phyloP scores from a whole-genome alignment of 495 filamentous ascomycete species.

The Halenospora varia region DNA sequence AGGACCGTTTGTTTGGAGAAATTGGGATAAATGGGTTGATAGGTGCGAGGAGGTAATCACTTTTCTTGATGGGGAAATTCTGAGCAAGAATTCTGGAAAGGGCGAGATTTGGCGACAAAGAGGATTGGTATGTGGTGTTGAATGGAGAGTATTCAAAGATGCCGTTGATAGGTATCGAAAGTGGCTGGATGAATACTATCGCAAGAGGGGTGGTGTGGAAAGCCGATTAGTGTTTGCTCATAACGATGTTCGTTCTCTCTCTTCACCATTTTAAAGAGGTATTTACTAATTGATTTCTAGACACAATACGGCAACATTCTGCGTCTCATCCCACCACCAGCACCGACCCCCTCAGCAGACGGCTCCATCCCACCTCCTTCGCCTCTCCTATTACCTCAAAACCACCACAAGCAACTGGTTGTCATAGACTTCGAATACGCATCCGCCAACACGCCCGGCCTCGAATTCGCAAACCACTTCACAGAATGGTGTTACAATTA shows the following conservation, averaged over 20 bases:
- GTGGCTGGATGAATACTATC: slow-evolving; percentile 70
- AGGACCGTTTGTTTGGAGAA: slow-evolving; percentile 80
- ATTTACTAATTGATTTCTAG: slow-evolving; percentile 40
- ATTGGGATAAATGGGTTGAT: slow-evolving; percentile 94
- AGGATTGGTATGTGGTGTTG: slow-evolving; percentile 78
- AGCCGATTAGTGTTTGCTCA: slow-evolving; percentile 87
- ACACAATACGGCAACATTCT: slow-evolving; percentile 99
- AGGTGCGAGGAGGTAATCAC: slow-evolving; percentile 72
- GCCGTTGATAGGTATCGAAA: slow-evolving; percentile 73
- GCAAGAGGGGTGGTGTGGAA: slow-evolving; percentile 59
- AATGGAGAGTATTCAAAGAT: slow-evolving; percentile 74
- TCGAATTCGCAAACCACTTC: slow-evolving; percentile 98
- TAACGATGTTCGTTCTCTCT: slow-evolving; percentile 72
- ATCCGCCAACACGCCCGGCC: slow-evolving; percentile 78
- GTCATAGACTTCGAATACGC: slow-evolving; percentile 99
- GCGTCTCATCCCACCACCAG: slow-evolving; percentile 63
- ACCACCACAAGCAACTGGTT: slow-evolving; percentile 78
- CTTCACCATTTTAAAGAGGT: neutral
- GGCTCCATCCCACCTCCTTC: slow-evolving; percentile 56
- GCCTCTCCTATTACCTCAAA: slow-evolving; percentile 71
- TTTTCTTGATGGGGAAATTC: slow-evolving; percentile 69
- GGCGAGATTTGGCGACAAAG: slow-evolving; percentile 57
- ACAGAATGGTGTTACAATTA: slow-evolving; percentile 99
- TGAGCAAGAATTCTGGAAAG: slow-evolving; percentile 37
- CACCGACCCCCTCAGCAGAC: neutral